Evolutionary conservation across 345 rosid species (phyloP), one percentile per base, ranked within the genome.

Genomic region (Pelargonium nanum): DNA sequence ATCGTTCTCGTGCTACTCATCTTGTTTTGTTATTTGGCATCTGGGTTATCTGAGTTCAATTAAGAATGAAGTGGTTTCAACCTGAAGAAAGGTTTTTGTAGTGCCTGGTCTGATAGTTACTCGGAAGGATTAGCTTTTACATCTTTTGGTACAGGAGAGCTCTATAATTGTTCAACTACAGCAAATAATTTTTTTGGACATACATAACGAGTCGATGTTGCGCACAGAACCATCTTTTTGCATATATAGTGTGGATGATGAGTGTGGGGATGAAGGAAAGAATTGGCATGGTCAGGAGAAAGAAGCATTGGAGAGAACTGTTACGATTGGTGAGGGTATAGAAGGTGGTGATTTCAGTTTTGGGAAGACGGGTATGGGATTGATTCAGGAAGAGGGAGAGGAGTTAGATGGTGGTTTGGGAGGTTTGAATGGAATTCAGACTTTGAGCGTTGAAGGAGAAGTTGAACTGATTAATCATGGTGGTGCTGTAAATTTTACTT

Each of bases 381-480:
- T 76, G 55, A 68, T 76, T 44, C 70, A 72, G 62, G 86, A 83
- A 52, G 80, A 67, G 55, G 77, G 58, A 48, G 86, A 59, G 24
- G 75, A 67, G 20, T 50, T 62, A 17, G 65, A 66, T 28, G 70
- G 34, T 0, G 0, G 9, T 12, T 40, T 0, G 9, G 15, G 61
- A 22, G 70, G 62, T 55, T 2, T 40, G 10, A 53, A 59, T 19
- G 54, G 58, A 24, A 58, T 61, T 40, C 56, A 19, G 26, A 20
- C 26, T 65, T 30, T 63, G 57, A 25, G 20, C 23, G 26, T 57
- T 57, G 82, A 65, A 57, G 73, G 70, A 53, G 85, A 67, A 44
- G 65, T 62, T 55, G 82, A 81, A 61, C 83, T 81, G 15, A 67
- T 60, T 63, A 83, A 82, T 67, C 85, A 86, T 75, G 76, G 77